Percentiles rank a stretch among this genome's conserved stretches.
phyloP scores from a whole-genome alignment of 2,329 filamentous ascomycete genomes.

The Colletotrichum shisoi region DNA sequence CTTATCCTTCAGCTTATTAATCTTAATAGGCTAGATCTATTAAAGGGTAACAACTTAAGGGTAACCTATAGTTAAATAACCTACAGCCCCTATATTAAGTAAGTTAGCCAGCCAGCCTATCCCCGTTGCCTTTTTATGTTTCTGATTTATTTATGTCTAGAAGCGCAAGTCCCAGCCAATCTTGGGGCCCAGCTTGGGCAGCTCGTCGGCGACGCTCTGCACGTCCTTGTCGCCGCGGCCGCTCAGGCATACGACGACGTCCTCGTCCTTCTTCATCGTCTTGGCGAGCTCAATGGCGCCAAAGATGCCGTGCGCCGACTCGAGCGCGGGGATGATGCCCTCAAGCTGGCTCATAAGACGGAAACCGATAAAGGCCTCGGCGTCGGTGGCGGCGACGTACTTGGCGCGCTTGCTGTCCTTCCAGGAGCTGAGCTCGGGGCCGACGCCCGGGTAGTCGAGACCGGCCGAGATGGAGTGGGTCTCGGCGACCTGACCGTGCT shows the following conservation, averaged over 20 bases:
- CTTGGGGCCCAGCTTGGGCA: conserved; percentile 85
- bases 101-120: too few relatives aligned
- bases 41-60: too few relatives aligned
- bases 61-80: too few relatives aligned
- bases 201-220: conserved; percentile 93
- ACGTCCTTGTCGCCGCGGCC: conserved; percentile 98
- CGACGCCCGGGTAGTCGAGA: conserved; percentile 95
- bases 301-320: conserved; percentile 91
- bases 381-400: conserved; percentile 91
- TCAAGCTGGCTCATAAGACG: conserved; percentile 83
- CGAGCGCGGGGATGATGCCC: conserved; percentile 95
- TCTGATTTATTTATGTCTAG: conserved; percentile 47
- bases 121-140: not conserved
- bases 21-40: too few relatives aligned
- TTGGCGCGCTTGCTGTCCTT: conserved; percentile 87
- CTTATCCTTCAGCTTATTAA: too few relatives aligned
- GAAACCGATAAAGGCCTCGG: conserved; percentile 89
- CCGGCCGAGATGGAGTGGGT: conserved; percentile 97
- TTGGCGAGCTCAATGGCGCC: conserved; percentile 90
- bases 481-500: conserved; percentile 90
- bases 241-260: conserved; percentile 92
- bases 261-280: conserved; percentile 86
- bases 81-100: too few relatives aligned
- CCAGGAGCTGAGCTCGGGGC: conserved; percentile 90
- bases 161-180: conserved; percentile 79